A percentile compares a stretch with the other conserved stretches of the same genome.
Evolutionary conservation across 2,329 filamentous ascomycete species (phyloP).

Genomic region (Sclerotinia sclerotiorum): DNA sequence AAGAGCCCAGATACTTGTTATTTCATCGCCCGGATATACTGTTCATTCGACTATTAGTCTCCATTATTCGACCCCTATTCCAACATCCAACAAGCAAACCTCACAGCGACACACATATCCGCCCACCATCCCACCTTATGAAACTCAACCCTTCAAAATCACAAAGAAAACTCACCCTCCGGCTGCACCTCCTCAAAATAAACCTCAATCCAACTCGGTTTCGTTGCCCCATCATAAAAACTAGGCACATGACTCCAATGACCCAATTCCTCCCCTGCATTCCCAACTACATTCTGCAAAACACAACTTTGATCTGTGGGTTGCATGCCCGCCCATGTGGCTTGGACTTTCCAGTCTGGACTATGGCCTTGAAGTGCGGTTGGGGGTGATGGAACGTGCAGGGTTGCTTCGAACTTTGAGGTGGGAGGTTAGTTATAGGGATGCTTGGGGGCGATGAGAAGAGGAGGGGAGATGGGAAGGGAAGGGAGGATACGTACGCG

Average conservation of each 20-base stretch:
- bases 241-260: slow-evolving; percentile 17
- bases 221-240: slow-evolving; percentile 18
- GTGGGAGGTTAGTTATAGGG: not conserved
- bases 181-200: slow-evolving; percentile 15
- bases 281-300: slow-evolving; percentile 21
- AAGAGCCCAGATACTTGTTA: slow-evolving; percentile 16
- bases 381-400: not conserved
- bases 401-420: slow-evolving; percentile 2
- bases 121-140: too few species aligned
- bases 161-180: not conserved
- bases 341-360: slow-evolving; percentile 10
- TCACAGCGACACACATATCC: too few species aligned
- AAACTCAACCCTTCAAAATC: too few species aligned
- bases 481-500: not conserved
- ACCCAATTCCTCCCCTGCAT: not conserved
- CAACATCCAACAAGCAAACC: too few species aligned
- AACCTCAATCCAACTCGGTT: slow-evolving; percentile 2
- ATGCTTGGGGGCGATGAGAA: not conserved
- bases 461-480: too few species aligned
- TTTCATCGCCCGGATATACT: slow-evolving; percentile 18
- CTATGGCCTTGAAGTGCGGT: slow-evolving; percentile 2
- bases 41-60: not conserved
- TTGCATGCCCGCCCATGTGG: slow-evolving; percentile 10
- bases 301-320: slow-evolving; percentile 28
- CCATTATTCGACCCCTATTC: too few species aligned